Evolutionary conservation across 1,139 yeast species (phyloP), one percentile per base, ranked within the genome.

Genomic region (Debaryomyces robertsiae): DNA sequence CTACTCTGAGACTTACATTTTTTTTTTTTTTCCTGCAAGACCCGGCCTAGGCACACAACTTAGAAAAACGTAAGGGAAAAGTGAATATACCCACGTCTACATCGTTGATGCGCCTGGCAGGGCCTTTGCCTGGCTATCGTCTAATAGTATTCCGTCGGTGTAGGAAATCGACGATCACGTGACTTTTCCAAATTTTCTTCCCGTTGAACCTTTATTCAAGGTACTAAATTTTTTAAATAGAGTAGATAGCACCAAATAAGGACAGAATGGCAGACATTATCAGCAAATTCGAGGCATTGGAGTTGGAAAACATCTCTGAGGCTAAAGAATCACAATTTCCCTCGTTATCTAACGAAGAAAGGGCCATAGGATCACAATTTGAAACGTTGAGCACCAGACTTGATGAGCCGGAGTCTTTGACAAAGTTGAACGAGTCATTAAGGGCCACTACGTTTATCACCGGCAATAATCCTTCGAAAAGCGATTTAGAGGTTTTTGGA

Each of bases 361-460:
- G 75, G 52, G 96, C 96, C n/a, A 75, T 84, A 52, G 75, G 79
- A 49, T 76, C 88, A 31, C 97, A 91, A 68, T 88, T 93, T 84
- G 74, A 75, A 47, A 82, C 95, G 9, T 75, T 89, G 44, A 74
- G 91, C 18, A 64, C 63, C 31, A 75, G 87, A 57, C 67, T 85
- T 53, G 63, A 61, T 44, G 77, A 71, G 44, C 81, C 84, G 31
- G 82, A 75, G 43, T 67, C 80, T 15, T 67, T 83, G 48, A 69
- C 65, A 18, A 74, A 77, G 43, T 75, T 93, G 53, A 91, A 91
- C 64, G 81, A 81, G 44, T 69, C 78, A 38, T 77, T 93, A 54
- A 84, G 84, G 64, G 63, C 75, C 46, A 73, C 78, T 51, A 85
- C 95, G 29, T 91, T 81, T 59, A 65, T 91, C 35, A 69, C 81